Percentiles rank a stretch among this genome's conserved stretches.
phyloP scores from a whole-genome alignment of 305 asterid genomes.

The Solanum hybrid region DNA sequence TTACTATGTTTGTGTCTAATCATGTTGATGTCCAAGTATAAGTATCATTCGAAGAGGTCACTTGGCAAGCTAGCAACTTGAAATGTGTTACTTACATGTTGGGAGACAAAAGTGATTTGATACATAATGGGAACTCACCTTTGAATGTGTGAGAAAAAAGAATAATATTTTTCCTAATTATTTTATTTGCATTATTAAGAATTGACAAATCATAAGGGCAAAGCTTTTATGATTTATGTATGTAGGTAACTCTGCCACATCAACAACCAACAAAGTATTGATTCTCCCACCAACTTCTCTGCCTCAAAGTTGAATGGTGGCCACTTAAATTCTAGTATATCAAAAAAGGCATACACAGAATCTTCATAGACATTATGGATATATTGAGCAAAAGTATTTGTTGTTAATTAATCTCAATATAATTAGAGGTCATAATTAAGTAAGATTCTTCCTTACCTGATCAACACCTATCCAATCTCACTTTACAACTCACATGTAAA shows the following conservation, averaged over 20 bases:
- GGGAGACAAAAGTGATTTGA: not conserved
- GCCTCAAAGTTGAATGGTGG: not conserved
- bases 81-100: not conserved
- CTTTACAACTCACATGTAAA: not conserved
- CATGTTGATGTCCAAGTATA: not conserved
- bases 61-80: not conserved
- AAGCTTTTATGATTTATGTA: not conserved
- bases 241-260: slow-evolving; percentile 4
- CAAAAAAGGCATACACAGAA: not conserved
- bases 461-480: not conserved
- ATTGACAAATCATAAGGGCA: not conserved
- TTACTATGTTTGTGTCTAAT: not conserved
- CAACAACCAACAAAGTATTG: slow-evolving; percentile 7
- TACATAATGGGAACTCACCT: not conserved
- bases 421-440: not conserved
- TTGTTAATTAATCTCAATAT: not conserved
- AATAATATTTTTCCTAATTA: not conserved
- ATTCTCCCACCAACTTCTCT: slow-evolving; percentile 5
- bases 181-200: not conserved
- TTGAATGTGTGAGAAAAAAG: not conserved
- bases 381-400: not conserved
- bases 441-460: slow-evolving; percentile 2
- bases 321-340: not conserved
- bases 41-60: not conserved
- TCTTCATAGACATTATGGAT: not conserved